These are phyloP conservation scores for Ogataea populi-albae DNA, from an alignment of 805 yeast species.

Conservation along the genomic window DNA sequence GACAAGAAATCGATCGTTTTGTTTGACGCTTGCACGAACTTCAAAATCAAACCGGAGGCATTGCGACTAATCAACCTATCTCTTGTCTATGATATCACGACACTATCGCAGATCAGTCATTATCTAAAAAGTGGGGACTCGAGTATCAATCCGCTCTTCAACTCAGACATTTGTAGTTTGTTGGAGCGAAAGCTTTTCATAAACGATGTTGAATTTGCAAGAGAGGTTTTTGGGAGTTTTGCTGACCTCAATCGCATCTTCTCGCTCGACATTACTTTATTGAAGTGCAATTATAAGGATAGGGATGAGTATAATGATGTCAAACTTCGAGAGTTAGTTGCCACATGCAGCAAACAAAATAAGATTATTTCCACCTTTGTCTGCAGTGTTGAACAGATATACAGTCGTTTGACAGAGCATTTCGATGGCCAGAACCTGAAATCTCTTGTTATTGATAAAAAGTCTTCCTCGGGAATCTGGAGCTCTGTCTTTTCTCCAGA, in stretches of 20 bases:
- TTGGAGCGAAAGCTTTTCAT: slow-evolving; percentile 21
- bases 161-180: slow-evolving; percentile 26
- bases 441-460: slow-evolving; percentile 37
- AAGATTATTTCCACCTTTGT: slow-evolving; percentile 19
- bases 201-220: slow-evolving; percentile 17
- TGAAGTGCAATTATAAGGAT: slow-evolving; percentile 17
- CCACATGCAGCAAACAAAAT: slow-evolving; percentile 29
- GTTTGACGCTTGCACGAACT: slow-evolving; percentile 23
- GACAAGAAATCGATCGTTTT: slow-evolving; percentile 40
- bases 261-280: slow-evolving; percentile 23
- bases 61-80: slow-evolving; percentile 18
- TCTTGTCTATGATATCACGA: slow-evolving; percentile 24
- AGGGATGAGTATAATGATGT: slow-evolving; percentile 12
- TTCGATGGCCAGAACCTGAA: slow-evolving; percentile 23
- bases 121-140: slow-evolving; percentile 15
- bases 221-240: slow-evolving; percentile 18
- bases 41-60: slow-evolving; percentile 16
- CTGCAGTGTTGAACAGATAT: slow-evolving; percentile 20
- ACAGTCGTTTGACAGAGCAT: slow-evolving; percentile 27
- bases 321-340: slow-evolving; percentile 20
- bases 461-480: slow-evolving; percentile 65
- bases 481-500: slow-evolving; percentile 67
- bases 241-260: slow-evolving; percentile 16
- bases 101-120: slow-evolving; percentile 23
- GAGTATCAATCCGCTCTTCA: slow-evolving; percentile 17